Evolutionary conservation across 805 yeast genomes (phyloP), one percentile per base, ranked within the genome.

Genomic region (Henningerozyma blattae): DNA sequence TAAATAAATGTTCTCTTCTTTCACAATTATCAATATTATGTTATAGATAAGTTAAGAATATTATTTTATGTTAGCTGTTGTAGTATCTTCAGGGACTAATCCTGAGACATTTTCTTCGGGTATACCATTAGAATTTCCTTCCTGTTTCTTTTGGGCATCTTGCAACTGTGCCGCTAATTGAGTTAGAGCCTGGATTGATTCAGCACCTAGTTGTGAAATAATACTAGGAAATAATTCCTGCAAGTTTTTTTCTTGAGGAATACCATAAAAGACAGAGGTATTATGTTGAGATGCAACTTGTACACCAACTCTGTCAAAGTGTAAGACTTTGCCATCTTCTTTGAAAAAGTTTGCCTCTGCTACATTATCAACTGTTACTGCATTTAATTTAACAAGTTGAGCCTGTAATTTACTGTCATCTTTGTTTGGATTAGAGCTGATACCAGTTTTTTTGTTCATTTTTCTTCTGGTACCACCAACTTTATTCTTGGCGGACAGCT

Each of bases 341-440:
- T 72, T 81, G 82, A 91, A 87, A 72, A 89, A 83, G 76, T 87
- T 89, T 56, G 95, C 97, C 71, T 89, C 96, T 62, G 85, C 94
- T 54, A 89, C 78, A 55, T 82, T 85, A 48, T 81, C 86, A 51
- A 89, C 67, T 54, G 85, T 80, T 65, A 80, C 83, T 46, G 87
- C 93, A 65, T 82, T 79, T 61, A 89, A 71, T 69, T 87, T 86
- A 62, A 77, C 79, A 65, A 89, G 70, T 56, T 89, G 75, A 51
- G 77, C 82, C 67, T 84, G 86, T 62, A 89, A 72, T 67, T 87
- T 86, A 63, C 85, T 70, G 68, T 87, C 95, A 58, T 86, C 94
- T 53, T 77, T 85, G 43, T 81, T 85, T 42, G 71, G 57, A 51
- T 72, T 61, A 59, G 69, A 65, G 36, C 27, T n/a, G 14, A 5